Evolutionary conservation across 176 grass and related monocot genomes (phyloP).

Genomic region (Triticum timopheevii): DNA sequence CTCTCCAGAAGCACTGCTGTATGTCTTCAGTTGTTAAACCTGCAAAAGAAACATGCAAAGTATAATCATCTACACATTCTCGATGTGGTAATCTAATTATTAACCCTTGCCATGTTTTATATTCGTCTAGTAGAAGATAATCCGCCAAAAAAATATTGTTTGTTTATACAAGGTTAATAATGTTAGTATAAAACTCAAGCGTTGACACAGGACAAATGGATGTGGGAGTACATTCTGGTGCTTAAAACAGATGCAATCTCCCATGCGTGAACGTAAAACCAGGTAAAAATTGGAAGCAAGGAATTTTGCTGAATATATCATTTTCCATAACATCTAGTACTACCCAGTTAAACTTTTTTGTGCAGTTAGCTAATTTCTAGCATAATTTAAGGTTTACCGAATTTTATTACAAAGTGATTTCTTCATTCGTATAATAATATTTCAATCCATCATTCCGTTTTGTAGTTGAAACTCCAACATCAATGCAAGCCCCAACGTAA

Average conservation of each 20-base stretch:
- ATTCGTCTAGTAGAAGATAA: neutral
- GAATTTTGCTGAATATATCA: neutral
- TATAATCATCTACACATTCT: slow-evolving; percentile 3
- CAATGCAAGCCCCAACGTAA: neutral
- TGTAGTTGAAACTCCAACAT: neutral
- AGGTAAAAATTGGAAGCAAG: neutral
- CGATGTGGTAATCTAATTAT: neutral
- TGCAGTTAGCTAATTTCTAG: neutral
- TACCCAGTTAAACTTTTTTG: neutral
- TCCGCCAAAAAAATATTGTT: neutral
- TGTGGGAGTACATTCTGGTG: neutral
- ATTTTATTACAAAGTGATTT: neutral
- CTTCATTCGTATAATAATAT: neutral
- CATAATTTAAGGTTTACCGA: neutral
- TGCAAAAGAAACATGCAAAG: slow-evolving; percentile 22
- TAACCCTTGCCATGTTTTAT: neutral
- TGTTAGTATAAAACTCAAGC: neutral
- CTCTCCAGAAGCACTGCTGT: slow-evolving; percentile 70
- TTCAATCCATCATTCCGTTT: neutral
- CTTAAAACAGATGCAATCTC: slow-evolving; percentile 24
- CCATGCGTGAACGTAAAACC: neutral
- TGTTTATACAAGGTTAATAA: neutral
- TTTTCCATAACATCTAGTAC: neutral
- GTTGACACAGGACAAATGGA: neutral
- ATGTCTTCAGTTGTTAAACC: slow-evolving; percentile 64